Percentiles rank a stretch among this genome's conserved stretches.
Evolutionary conservation across 225 moss, liverwort and hornwort species (phyloP).

Genomic region (Climacium dendroides): DNA sequence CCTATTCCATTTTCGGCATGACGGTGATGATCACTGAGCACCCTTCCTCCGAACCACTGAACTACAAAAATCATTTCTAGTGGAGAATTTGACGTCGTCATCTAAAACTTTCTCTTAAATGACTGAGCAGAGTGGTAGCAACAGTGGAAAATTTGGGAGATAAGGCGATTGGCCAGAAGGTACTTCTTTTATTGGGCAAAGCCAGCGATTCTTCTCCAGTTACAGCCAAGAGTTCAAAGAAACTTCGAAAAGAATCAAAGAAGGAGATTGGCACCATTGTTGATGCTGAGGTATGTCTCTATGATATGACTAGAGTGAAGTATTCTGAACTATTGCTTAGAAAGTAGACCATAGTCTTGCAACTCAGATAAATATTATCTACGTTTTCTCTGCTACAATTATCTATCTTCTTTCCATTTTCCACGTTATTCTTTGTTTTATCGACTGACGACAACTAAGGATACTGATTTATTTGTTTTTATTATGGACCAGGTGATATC

Average conservation of each 20-base stretch:
- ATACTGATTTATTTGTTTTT: background rate
- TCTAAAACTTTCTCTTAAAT: background rate
- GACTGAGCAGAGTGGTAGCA: constrained; percentile 47
- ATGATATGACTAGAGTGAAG: background rate
- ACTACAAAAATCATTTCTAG: background rate
- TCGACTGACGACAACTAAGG: background rate
- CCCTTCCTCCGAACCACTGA: background rate
- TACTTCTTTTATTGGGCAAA: constrained; percentile 43
- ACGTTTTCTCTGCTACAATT: background rate
- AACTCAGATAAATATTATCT: background rate
- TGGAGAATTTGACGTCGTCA: background rate
- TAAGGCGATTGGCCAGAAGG: constrained; percentile 41
- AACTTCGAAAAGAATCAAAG: constrained; percentile 40
- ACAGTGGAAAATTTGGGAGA: constrained; percentile 50
- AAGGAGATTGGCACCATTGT: constrained; percentile 53
- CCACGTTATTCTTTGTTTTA: background rate
- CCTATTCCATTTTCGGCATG: background rate
- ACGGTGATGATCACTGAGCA: background rate
- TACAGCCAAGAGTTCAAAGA: constrained; percentile 25
- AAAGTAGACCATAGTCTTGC: background rate
- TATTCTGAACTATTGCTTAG: background rate
- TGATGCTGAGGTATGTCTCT: constrained; percentile 60
- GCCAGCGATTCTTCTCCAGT: constrained; percentile 13
- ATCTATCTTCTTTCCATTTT: background rate
- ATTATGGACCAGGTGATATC: constrained; percentile 33